These are phyloP conservation scores for Phytophthora fragariae DNA, from an alignment of 352 stramenopile genomes.

Conservation along the genomic window DNA sequence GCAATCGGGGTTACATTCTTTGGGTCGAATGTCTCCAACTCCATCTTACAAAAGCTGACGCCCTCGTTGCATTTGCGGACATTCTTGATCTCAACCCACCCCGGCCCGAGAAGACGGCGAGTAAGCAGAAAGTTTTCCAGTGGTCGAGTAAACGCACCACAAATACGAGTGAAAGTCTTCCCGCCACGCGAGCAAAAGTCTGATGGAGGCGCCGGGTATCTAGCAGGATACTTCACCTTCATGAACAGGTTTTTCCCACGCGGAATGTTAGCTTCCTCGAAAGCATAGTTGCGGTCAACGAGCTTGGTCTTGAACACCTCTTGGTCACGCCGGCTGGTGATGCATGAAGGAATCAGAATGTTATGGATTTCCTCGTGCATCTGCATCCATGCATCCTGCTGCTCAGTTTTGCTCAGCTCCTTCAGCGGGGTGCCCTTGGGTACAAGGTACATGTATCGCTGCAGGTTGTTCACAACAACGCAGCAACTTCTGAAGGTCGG, in stretches of 20 bases:
- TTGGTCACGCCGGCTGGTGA: slow-evolving; percentile 77
- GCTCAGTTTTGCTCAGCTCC: slow-evolving; percentile 93
- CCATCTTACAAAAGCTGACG: slow-evolving; percentile 94
- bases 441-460: slow-evolving; percentile 97
- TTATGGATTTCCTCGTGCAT: slow-evolving; percentile 93
- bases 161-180: slow-evolving; percentile 95
- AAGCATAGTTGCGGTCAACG: slow-evolving; percentile 97
- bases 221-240: slow-evolving; percentile 97
- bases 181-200: slow-evolving; percentile 91
- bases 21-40: slow-evolving; percentile 93
- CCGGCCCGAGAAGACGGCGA: slow-evolving; percentile 97
- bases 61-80: slow-evolving; percentile 75
- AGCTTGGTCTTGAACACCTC: slow-evolving; percentile 94
- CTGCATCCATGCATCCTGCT: slow-evolving; percentile 85
- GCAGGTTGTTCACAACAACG: slow-evolving; percentile 95
- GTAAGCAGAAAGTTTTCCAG: slow-evolving; percentile 99
- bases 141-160: slow-evolving; percentile 92
- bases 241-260: slow-evolving; percentile 96
- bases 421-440: slow-evolving; percentile 58
- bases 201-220: slow-evolving; percentile 86
- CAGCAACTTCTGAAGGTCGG: slow-evolving; percentile 95
- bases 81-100: slow-evolving; percentile 96
- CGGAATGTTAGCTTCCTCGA: slow-evolving; percentile 96
- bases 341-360: slow-evolving; percentile 90
- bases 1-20: slow-evolving; percentile 91